phyloP scores from a whole-genome alignment of 805 yeast species.

The Hanseniaspora lindneri region DNA sequence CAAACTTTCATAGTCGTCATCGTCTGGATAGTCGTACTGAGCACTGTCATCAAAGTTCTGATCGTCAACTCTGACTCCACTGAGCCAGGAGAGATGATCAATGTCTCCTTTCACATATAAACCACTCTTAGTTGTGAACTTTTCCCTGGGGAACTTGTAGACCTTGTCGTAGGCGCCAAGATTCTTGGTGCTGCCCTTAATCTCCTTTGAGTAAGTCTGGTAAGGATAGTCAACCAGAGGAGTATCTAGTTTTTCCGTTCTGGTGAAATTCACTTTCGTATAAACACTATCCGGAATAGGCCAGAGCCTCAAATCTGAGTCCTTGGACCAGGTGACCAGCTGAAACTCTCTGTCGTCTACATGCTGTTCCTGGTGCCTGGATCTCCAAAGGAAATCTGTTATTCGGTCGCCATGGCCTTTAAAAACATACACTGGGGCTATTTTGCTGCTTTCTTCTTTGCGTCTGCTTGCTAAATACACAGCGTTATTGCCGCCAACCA shows the following conservation, averaged over 20 bases:
- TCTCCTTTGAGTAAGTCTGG: slow-evolving; percentile 40
- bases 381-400: slow-evolving; percentile 80
- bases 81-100: slow-evolving; percentile 79
- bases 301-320: slow-evolving; percentile 77
- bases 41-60: slow-evolving; percentile 19
- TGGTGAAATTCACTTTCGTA: slow-evolving; percentile 35
- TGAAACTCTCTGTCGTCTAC: slow-evolving; percentile 74
- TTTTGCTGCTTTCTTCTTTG: slow-evolving; percentile 24
- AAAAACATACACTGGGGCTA: slow-evolving; percentile 49
- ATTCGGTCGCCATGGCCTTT: slow-evolving; percentile 77
- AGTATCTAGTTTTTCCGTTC: slow-evolving; percentile 30
- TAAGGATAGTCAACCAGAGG: slow-evolving; percentile 36
- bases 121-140: slow-evolving; percentile 24
- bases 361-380: slow-evolving; percentile 38
- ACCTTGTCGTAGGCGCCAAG: slow-evolving; percentile 13
- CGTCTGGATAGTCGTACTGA: slow-evolving; percentile 27
- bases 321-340: slow-evolving; percentile 87
- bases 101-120: slow-evolving; percentile 31
- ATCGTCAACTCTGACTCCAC: slow-evolving; percentile 64
- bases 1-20: slow-evolving; percentile 28
- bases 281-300: slow-evolving; percentile 43
- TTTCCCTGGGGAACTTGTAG: slow-evolving; percentile 31
- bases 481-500: slow-evolving; percentile 64
- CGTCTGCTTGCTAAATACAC: slow-evolving; percentile 29
- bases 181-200: slow-evolving; percentile 27